These are phyloP conservation scores for Copromyces sp. DNA, from an alignment of 495 filamentous ascomycete species.

Conservation along the genomic window DNA sequence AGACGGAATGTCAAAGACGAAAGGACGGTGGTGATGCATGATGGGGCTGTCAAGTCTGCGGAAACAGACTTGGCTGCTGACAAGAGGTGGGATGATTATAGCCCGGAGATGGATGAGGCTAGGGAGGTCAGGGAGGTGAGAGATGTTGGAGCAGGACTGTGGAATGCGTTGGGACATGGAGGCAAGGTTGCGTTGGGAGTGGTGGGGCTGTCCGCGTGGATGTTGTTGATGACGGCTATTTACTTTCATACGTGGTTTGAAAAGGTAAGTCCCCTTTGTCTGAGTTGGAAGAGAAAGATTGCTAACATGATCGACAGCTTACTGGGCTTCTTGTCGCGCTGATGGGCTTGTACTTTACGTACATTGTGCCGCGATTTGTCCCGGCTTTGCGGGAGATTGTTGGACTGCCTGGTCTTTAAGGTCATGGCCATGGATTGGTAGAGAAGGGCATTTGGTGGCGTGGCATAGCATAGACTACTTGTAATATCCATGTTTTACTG, in stretches of 20 bases:
- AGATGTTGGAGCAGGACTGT: constrained; percentile 2
- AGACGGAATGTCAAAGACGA: constrained; percentile 36
- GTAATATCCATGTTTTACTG: not conserved
- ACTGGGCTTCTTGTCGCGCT: constrained; percentile 65
- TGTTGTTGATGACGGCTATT: constrained; percentile 94
- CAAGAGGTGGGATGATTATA: not conserved
- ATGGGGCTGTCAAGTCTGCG: constrained; percentile 47
- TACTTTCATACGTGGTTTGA: constrained; percentile 99
- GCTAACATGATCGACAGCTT: constrained; percentile 34
- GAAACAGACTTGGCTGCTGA: constrained; percentile 25
- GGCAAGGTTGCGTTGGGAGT: constrained; percentile 40
- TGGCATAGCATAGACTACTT: not conserved
- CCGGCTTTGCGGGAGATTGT: constrained; percentile 53
- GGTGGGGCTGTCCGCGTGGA: constrained; percentile 69
- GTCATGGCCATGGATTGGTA: not conserved
- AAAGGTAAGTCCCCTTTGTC: constrained; percentile 51
- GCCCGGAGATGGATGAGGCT: constrained; percentile 7
- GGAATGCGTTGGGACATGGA: constrained; percentile 29
- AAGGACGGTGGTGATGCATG: constrained; percentile 46
- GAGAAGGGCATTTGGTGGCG: not conserved
- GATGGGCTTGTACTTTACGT: constrained; percentile 57
- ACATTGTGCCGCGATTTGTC: constrained; percentile 62
- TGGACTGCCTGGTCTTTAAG: constrained; percentile 63
- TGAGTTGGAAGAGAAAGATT: not conserved
- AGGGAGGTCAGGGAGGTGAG: constrained; percentile 24